Base-by-base conservation (phyloP, 1,139 yeast species). In the Taphrina deformans region DNA sequence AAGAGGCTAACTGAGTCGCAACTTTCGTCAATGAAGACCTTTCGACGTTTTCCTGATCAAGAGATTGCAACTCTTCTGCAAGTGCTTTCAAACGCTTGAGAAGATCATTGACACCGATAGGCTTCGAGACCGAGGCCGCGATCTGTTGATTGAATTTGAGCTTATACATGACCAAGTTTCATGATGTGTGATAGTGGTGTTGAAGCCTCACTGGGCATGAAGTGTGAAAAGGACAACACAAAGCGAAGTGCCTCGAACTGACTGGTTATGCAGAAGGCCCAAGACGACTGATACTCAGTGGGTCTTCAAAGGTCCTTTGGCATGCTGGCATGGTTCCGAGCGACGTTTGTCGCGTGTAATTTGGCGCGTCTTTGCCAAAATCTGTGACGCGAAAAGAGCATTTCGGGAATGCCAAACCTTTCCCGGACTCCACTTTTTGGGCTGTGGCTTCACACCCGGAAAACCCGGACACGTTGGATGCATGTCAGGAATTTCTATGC, bases 91-190 rank as follows among this genome's bases (percentile, higher is more conserved):
- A 70, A 44, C 85, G 75, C 29, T 73, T 72, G n/a, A 81, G 68
- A 0, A 87, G 79, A 59, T 85, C 90, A 69, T 84, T 84, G 14
- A 86, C 79, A 0, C 88, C 74, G 7, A 88, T 84, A 0, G 85
- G 82, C 35, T 80, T 79, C 23, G 79, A 78, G 0, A 84, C 80
- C 0, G 87, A 79, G 1, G 89, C 79, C 9, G 87, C 71, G 10
- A 88, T 80, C 31, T 78, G 74, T 73, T 81, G 79, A 62, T 79
- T 76, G 74, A 83, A 83, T 69, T 74, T 73, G 63, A 80, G 70
- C 67, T 71, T 73, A 1, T 70, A 66, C 21, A 58, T 44, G 12
- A 66, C 60, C 2, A 69, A 3, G 21, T 6, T 26, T 24, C 53
- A 48, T 48, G 33, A 2, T 29, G 18, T 4, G 16, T 12, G 16